phyloP scores from a whole-genome alignment of 768 basidiomycete genomes.

The Leccinum variicolor region DNA sequence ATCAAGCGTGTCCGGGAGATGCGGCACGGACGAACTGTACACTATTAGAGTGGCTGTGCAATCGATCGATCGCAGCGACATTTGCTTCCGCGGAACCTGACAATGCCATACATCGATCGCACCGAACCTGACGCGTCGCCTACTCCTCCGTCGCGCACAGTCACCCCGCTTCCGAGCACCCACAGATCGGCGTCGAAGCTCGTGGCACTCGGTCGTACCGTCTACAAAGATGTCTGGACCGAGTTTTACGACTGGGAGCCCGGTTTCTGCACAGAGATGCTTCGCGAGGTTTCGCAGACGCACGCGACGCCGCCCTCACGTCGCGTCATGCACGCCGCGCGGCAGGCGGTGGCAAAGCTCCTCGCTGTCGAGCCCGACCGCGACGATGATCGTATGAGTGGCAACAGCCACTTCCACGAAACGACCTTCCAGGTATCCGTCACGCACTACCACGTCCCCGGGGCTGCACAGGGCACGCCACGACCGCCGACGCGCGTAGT shows the following conservation, averaged over 20 bases:
- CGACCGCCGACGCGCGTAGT: neutral
- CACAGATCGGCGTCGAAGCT: constrained; percentile 8
- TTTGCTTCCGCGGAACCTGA: constrained; percentile 10
- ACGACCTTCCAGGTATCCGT: neutral
- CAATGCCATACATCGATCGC: constrained; percentile 17
- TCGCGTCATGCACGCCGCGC: neutral
- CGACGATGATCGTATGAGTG: neutral
- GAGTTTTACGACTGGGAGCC: constrained; percentile 49
- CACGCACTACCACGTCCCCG: neutral
- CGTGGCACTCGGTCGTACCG: constrained; percentile 22
- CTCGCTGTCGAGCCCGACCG: neutral
- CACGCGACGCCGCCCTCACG: neutral
- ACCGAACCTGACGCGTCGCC: constrained; percentile 21
- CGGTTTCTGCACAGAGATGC: constrained; percentile 23
- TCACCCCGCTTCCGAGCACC: neutral
- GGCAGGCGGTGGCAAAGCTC: constrained; percentile 5
- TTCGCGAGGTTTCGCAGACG: constrained; percentile 8
- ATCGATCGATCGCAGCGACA: neutral
- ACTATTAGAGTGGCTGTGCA: neutral
- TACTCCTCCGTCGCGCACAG: neutral
- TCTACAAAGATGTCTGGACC: constrained; percentile 40
- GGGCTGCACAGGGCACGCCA: neutral
- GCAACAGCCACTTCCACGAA: neutral
- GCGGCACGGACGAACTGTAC: constrained; percentile 19
- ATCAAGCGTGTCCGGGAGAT: constrained; percentile 27